Evolutionary conservation across 805 yeast species (phyloP).

Genomic region (Candida chilensis): DNA sequence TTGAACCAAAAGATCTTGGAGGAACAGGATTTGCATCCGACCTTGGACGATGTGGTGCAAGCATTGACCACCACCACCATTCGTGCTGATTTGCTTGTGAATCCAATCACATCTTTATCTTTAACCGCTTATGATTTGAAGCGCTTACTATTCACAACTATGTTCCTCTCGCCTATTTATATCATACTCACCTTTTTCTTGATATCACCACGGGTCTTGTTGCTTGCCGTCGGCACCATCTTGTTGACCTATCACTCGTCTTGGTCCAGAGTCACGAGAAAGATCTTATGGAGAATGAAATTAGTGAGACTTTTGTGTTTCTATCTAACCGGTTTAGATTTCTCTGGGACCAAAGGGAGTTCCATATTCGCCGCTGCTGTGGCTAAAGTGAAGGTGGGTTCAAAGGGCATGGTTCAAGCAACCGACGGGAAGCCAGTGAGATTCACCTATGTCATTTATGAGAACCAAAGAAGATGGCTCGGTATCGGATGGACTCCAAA

Average conservation of each 20-base stretch:
- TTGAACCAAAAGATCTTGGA: slow-evolving; percentile 47
- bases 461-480: slow-evolving; percentile 94
- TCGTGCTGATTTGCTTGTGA: slow-evolving; percentile 66
- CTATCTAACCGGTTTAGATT: slow-evolving; percentile 82
- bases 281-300: slow-evolving; percentile 77
- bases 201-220: slow-evolving; percentile 59
- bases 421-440: slow-evolving; percentile 42
- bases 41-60: slow-evolving; percentile 79
- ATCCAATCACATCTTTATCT: slow-evolving; percentile 72
- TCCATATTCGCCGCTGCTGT: slow-evolving; percentile 41
- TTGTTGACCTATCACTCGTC: slow-evolving; percentile 79
- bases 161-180: slow-evolving; percentile 81
- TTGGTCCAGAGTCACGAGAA: slow-evolving; percentile 76
- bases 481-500: slow-evolving; percentile 98
- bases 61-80: slow-evolving; percentile 66
- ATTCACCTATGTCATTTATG: slow-evolving; percentile 87
- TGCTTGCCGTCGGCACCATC: slow-evolving; percentile 46
- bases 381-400: slow-evolving; percentile 33
- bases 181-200: slow-evolving; percentile 59
- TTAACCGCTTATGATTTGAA: slow-evolving; percentile 72
- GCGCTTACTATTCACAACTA: slow-evolving; percentile 73
- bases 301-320: slow-evolving; percentile 63
- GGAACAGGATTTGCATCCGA: slow-evolving; percentile 60
- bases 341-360: slow-evolving; percentile 35
- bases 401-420: slow-evolving; percentile 7